A percentile compares a stretch with the other conserved stretches of the same genome.
phyloP scores from a whole-genome alignment of 352 stramenopile species.

The Peronospora farinosa region DNA sequence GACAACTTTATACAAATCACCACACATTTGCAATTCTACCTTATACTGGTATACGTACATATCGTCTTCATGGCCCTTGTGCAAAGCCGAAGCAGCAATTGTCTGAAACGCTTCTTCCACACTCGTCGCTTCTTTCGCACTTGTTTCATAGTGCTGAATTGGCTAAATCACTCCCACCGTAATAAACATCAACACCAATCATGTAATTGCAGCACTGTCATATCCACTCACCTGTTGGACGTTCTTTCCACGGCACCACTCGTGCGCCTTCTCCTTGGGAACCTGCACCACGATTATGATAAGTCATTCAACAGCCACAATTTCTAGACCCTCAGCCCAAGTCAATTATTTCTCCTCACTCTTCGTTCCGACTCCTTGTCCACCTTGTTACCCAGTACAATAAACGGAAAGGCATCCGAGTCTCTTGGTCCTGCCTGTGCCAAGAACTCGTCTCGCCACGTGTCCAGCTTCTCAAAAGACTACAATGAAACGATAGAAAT shows the following conservation, averaged over 20 bases:
- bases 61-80: conserved; percentile 74
- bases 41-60: no score
- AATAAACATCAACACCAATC: not conserved
- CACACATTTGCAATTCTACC: no score
- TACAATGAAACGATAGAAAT: conserved; percentile 14
- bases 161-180: conserved; percentile 32
- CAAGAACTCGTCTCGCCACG: conserved; percentile 97
- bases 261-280: conserved; percentile 81
- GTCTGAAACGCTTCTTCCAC: conserved; percentile 96
- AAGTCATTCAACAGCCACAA: not conserved
- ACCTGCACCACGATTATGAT: conserved; percentile 35
- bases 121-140: conserved; percentile 94
- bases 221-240: conserved; percentile 44
- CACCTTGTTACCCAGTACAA: conserved; percentile 98
- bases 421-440: conserved; percentile 87
- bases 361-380: conserved; percentile 89
- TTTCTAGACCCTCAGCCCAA: not conserved
- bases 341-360: conserved; percentile 17
- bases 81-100: conserved; percentile 84
- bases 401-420: conserved; percentile 94
- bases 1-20: not conserved
- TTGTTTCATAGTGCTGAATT: conserved; percentile 97
- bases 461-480: conserved; percentile 97
- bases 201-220: not conserved
- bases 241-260: conserved; percentile 91